Conservation (phyloP, 768 basidiomycete genomes). For the Lepiota subincarnata region DNA sequence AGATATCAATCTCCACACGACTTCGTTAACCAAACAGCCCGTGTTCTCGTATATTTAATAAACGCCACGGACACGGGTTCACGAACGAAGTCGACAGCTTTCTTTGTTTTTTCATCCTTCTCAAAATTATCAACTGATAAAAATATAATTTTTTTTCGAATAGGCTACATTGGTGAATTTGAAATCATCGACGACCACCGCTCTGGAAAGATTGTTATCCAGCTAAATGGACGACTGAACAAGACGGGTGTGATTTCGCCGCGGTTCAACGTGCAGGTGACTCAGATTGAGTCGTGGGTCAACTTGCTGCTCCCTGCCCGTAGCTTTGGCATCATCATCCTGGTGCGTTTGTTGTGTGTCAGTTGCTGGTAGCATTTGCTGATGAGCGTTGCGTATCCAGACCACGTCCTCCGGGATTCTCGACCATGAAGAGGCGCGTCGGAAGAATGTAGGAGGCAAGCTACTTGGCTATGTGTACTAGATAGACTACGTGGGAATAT, state of each 20-base stretch:
- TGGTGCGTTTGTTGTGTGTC: slow-evolving; percentile 57
- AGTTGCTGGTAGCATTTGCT: too few relatives aligned
- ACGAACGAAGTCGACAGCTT: too few relatives aligned
- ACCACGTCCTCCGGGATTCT: slow-evolving; percentile 98
- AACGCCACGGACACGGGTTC: slow-evolving; percentile 49
- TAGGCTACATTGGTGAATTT: slow-evolving; percentile 98
- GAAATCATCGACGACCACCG: slow-evolving; percentile 99
- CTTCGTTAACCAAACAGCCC: slow-evolving; percentile 60
- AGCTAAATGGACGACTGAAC: slow-evolving; percentile 97
- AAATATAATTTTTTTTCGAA: too few relatives aligned
- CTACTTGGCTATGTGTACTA: slow-evolving; percentile 91
- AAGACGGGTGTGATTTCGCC: slow-evolving; percentile 99
- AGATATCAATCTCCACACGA: slow-evolving; percentile 62
- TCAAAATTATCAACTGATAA: too few relatives aligned
- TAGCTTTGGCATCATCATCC: slow-evolving; percentile 94
- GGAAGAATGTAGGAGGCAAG: slow-evolving; percentile 97
- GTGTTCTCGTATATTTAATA: slow-evolving; percentile 27
- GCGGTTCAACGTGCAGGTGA: slow-evolving; percentile 93
- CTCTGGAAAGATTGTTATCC: slow-evolving; percentile 95
- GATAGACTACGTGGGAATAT: slow-evolving; percentile 5
- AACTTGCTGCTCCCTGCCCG: slow-evolving; percentile 93
- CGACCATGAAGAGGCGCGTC: slow-evolving; percentile 98
- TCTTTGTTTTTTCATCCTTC: too few relatives aligned
- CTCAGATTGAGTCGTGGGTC: slow-evolving; percentile 94
- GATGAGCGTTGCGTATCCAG: slow-evolving; percentile 30